These are phyloP conservation scores for Ophiocordyceps camponoti-saundersi DNA, from an alignment of 2,329 filamentous ascomycete species.

Conservation along the genomic window DNA sequence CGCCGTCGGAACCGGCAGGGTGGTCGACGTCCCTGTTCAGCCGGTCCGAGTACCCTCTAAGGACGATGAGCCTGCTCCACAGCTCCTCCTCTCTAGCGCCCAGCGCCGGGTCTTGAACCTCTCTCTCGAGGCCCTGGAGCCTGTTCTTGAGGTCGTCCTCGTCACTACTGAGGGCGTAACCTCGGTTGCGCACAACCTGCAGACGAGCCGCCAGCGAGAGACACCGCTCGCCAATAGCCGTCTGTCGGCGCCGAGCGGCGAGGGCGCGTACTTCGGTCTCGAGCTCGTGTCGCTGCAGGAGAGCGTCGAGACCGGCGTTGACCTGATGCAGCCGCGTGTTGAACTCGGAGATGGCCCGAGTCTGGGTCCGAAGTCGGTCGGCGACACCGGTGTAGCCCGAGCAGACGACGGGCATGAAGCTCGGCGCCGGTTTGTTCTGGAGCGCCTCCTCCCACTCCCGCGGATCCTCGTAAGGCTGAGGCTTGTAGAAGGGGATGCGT, in stretches of 20 bases:
- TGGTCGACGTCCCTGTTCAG: constrained; percentile 60
- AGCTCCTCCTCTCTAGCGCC: constrained; percentile 67
- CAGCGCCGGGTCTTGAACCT: constrained; percentile 57
- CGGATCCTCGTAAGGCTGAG: constrained; percentile 52
- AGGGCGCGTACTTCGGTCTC: constrained; percentile 57
- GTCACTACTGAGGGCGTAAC: constrained; percentile 62
- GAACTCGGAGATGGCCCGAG: constrained; percentile 49
- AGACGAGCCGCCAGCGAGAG: constrained; percentile 62
- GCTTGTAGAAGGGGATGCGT: constrained; percentile 60
- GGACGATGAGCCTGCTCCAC: constrained; percentile 63
- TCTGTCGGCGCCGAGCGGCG: constrained; percentile 56
- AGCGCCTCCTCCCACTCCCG: constrained; percentile 74
- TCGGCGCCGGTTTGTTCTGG: constrained; percentile 58
- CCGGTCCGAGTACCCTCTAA: constrained; percentile 55
- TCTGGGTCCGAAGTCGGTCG: constrained; percentile 56
- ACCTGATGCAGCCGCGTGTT: constrained; percentile 63
- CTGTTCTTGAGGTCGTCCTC: constrained; percentile 66
- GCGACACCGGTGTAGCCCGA: constrained; percentile 57
- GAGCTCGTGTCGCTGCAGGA: constrained; percentile 62
- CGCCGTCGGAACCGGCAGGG: constrained; percentile 36
- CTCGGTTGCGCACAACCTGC: constrained; percentile 64
- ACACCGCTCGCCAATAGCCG: constrained; percentile 54
- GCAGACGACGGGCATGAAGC: constrained; percentile 61
- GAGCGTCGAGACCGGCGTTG: constrained; percentile 54
- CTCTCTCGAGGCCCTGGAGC: constrained; percentile 49